phyloP scores from a whole-genome alignment of 176 grass and related monocot genomes.

The Eleusine indica region DNA sequence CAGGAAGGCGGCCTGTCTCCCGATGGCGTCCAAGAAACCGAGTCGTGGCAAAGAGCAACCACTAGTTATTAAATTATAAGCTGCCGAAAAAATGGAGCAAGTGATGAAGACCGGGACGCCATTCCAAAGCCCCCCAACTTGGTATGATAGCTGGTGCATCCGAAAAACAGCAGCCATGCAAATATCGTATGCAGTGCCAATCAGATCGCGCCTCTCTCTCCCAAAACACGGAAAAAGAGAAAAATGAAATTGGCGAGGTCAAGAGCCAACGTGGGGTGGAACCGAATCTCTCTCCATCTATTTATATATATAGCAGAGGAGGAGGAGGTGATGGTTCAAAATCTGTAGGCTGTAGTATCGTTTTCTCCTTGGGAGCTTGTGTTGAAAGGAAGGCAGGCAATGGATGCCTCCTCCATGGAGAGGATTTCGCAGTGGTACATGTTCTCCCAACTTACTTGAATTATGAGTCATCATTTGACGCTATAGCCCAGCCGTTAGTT shows the following conservation, averaged over 20 bases:
- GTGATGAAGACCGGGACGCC: neutral
- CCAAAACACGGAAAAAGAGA: no score
- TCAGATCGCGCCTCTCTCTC: neutral
- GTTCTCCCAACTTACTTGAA: neutral
- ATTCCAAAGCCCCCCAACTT: neutral
- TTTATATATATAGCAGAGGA: conserved; percentile 3
- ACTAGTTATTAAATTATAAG: neutral
- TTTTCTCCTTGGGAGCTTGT: no score
- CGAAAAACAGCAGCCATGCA: neutral
- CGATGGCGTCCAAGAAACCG: neutral
- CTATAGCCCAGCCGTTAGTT: no score
- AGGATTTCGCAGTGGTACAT: conserved; percentile 71
- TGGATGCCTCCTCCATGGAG: conserved; percentile 52
- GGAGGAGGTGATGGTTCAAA: neutral
- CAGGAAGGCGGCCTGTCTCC: neutral
- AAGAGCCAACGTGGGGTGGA: conserved; percentile 13
- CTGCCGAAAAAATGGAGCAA: neutral
- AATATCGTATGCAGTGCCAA: neutral
- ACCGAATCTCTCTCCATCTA: conserved; percentile 3
- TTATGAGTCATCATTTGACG: neutral
- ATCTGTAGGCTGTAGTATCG: no score
- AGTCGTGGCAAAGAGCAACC: neutral
- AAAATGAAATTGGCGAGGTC: neutral
- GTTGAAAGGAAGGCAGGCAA: no score
- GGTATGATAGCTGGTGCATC: no score